phyloP scores from a whole-genome alignment of 2,329 filamentous ascomycete genomes.

The Nigrospora sphaerica region DNA sequence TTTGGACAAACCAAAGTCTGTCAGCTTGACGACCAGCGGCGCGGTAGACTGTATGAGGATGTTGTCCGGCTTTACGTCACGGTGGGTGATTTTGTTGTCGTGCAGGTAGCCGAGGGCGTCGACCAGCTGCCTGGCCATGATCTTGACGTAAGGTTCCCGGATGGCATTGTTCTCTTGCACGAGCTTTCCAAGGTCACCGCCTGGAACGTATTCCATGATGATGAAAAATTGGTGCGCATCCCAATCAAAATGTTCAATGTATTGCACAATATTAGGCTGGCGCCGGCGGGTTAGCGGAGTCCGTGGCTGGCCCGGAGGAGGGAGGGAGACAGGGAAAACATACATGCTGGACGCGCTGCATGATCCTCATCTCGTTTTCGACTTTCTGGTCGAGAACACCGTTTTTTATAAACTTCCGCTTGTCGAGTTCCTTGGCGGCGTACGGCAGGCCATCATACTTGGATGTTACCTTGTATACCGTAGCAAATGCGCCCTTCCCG shows the following conservation, averaged over 20 bases:
- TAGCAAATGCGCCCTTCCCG: conserved; percentile 91
- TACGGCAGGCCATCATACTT: conserved; percentile 78
- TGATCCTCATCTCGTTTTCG: conserved; percentile 95
- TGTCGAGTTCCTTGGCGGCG: conserved; percentile 92
- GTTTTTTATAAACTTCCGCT: conserved; percentile 88
- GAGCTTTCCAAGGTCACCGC: conserved; percentile 75
- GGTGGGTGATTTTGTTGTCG: conserved; percentile 81
- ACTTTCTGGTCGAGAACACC: conserved; percentile 84
- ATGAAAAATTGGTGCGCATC: conserved; percentile 83
- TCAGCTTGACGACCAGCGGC: conserved; percentile 81
- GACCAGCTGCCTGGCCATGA: conserved; percentile 69
- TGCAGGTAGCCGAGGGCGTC: conserved; percentile 84
- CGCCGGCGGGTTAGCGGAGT: conserved; percentile 9
- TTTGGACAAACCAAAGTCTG: conserved; percentile 95
- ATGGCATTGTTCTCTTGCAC: conserved; percentile 57
- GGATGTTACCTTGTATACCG: conserved; percentile 82
- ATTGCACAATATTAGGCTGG: conserved; percentile 82
- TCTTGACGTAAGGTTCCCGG: conserved; percentile 60
- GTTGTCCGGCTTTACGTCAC: conserved; percentile 98
- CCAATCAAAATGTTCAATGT: conserved; percentile 82
- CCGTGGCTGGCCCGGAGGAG: background rate
- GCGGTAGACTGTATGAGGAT: conserved; percentile 72
- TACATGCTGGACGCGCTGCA: conserved; percentile 78
- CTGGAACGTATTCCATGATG: conserved; percentile 86
- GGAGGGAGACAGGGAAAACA: conserved; percentile 24